Base-by-base conservation (phyloP, 208 protist genomes). In the Wallacemonas sp. region DNA sequence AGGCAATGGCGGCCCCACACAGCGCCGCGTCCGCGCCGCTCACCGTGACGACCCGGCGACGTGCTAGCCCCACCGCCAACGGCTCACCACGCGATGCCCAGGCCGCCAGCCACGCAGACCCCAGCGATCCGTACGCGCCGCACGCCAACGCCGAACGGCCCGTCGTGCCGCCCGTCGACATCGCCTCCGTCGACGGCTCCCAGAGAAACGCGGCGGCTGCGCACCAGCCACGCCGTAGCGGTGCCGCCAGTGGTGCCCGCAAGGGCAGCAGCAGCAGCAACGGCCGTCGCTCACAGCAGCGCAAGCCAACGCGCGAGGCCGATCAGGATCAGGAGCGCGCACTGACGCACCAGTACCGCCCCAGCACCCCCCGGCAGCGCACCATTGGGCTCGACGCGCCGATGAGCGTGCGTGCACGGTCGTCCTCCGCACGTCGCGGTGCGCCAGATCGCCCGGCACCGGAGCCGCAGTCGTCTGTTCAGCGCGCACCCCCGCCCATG, bases 321-420 rank as follows among this genome's bases (percentile, higher is more conserved):
- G 30, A 61, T 11, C 30, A 6, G 4, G 36, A 5, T n/a, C 9
- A 57, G 21, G 26, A 30, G 21, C 9, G 26, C 55, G 55, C 55
- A 5, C 55, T 63, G 6, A 44, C 9, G 6, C 57, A 36, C 23
- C 57, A 44, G 41, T 63, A 49, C 27, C 39, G 57, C 17, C 57
- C 57, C 3, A 49, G 38, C 26, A 49, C 57, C 6, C 39, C 41
- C 3, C 57, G 57, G 8, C 57, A 63, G 57, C 57, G 57, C 57
- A 63, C 57, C 12, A n/a, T 49, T 3, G 34, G 39, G 16, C n/a
- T 63, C 3, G 57, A 49, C 9, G 41, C 41, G 23, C 57, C 34
- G 38, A 48, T 46, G 57, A 6, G 21, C n/a, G 39, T 49, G 9
- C 57, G 39, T n/a, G 39, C 57, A 19, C 41, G 39, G 4, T 49